These are phyloP conservation scores for Corallochytrium limacisporum DNA, from an alignment of 78 protist species.

Conservation along the genomic window DNA sequence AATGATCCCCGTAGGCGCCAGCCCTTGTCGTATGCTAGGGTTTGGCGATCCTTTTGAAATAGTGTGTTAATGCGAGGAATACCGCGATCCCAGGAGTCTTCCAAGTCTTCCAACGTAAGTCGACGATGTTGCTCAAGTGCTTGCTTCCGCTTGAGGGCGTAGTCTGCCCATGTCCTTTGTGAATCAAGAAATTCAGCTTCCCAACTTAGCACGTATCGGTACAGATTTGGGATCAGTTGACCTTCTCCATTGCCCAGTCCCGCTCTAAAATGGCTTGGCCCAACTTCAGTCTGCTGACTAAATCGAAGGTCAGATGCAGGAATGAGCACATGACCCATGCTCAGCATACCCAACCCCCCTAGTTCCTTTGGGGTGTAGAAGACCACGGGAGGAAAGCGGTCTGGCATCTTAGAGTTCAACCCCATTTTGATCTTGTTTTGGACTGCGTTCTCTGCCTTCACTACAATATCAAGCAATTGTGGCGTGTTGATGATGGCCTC, in stretches of 20 bases:
- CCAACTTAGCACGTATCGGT: slow-evolving; percentile 91
- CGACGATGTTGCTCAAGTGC: slow-evolving; percentile 91
- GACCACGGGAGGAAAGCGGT: slow-evolving; percentile 92
- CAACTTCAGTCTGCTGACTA: slow-evolving; percentile 84
- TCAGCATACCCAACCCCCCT: slow-evolving; percentile 99
- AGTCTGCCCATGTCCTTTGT: slow-evolving; percentile 98
- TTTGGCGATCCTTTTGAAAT: slow-evolving; percentile 93
- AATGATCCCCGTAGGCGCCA: slow-evolving; percentile 96
- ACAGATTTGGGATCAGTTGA: slow-evolving; percentile 96
- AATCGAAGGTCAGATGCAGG: slow-evolving; percentile 96
- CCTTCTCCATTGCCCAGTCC: slow-evolving; percentile 97
- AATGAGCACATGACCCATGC: slow-evolving; percentile 99
- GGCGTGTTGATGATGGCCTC: slow-evolving; percentile 75
- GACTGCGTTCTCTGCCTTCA: slow-evolving; percentile 98
- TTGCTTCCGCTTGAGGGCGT: slow-evolving; percentile 90
- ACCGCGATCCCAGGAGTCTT: slow-evolving; percentile 95
- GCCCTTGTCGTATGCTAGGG: slow-evolving; percentile 96
- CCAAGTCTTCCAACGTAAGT: slow-evolving; percentile 95
- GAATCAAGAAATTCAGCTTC: slow-evolving; percentile 95
- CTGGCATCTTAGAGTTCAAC: slow-evolving; percentile 99
- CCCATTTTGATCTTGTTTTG: slow-evolving; percentile 99
- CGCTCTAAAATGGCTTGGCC: slow-evolving; percentile 91
- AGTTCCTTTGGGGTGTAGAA: slow-evolving; percentile 95
- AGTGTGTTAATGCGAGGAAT: slow-evolving; percentile 98
- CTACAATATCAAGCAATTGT: slow-evolving; percentile 95